Percentiles rank a stretch among this genome's conserved stretches.
Conservation (phyloP, 768 basidiomycete species). For the Cystobasidium tubakii region DNA sequence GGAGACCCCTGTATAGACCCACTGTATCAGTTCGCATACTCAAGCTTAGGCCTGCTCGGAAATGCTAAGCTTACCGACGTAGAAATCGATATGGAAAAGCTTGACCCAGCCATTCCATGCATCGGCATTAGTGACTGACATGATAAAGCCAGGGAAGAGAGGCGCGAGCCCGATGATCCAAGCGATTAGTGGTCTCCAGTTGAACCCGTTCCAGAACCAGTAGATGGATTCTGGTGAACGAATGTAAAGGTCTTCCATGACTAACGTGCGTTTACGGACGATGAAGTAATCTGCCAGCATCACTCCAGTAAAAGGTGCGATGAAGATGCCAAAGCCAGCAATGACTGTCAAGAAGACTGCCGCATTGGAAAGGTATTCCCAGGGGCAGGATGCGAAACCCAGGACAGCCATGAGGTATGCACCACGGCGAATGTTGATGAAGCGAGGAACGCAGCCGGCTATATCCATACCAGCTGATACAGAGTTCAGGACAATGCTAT, state of each 20-base stretch:
- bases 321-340: conserved; percentile 24
- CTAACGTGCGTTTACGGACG: neutral
- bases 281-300: conserved; percentile 12
- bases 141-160: conserved; percentile 20
- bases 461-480: conserved; percentile 41
- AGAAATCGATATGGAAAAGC: conserved; percentile 19
- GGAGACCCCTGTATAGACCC: neutral
- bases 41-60: neutral
- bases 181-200: conserved; percentile 8
- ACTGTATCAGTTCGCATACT: neutral
- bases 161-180: conserved; percentile 22
- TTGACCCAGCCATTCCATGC: conserved; percentile 2
- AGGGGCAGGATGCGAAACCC: conserved; percentile 59
- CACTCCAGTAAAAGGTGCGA: conserved; percentile 23
- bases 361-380: conserved; percentile 51
- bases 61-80: neutral
- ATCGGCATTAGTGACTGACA: neutral
- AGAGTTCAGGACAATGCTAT: conserved; percentile 41
- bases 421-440: conserved; percentile 57
- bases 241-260: conserved; percentile 57
- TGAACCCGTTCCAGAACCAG: conserved; percentile 14
- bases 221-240: neutral
- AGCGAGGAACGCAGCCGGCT: conserved; percentile 48
- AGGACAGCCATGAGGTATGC: conserved; percentile 31
- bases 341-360: conserved; percentile 51